These are phyloP conservation scores for Annona squamosa DNA, from an alignment of 164 flowering plant genomes.

Conservation along the genomic window DNA sequence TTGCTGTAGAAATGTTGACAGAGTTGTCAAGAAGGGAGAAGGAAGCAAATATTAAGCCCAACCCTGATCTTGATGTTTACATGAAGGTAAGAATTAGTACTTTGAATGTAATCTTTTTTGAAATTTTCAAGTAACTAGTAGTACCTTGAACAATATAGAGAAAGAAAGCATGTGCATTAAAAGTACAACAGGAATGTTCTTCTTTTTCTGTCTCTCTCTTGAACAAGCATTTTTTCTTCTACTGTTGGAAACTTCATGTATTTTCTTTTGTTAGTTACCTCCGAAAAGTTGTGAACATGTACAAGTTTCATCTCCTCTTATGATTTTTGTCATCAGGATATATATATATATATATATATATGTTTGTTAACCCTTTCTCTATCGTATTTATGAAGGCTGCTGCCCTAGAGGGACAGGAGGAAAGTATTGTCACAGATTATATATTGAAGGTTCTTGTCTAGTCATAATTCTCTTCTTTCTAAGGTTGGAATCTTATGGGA, in stretches of 20 bases:
- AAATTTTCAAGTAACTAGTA: background rate
- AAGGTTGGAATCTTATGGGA: background rate
- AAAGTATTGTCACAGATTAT: constrained; percentile 22
- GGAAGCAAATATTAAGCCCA: constrained; percentile 32
- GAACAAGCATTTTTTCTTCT: background rate
- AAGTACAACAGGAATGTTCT: background rate
- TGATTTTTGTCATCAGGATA: background rate
- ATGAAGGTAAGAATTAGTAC: background rate
- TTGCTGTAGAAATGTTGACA: constrained; percentile 20
- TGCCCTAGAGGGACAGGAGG: constrained; percentile 23
- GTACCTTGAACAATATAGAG: background rate
- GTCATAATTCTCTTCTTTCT: background rate
- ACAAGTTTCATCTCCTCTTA: background rate
- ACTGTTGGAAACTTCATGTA: background rate
- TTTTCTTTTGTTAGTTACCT: background rate
- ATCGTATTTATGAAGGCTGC: constrained; percentile 21
- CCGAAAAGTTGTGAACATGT: background rate
- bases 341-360: background rate
- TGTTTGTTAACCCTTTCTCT: constrained; percentile 11
- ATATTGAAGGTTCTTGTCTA: constrained; percentile 14
- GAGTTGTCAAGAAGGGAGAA: constrained; percentile 33
- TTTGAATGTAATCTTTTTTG: background rate
- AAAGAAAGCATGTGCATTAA: background rate
- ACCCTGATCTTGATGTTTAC: constrained; percentile 27
- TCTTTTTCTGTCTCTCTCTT: background rate